Evolutionary conservation across 331 rosid species (phyloP).

Genomic region (Acacia pycnantha): DNA sequence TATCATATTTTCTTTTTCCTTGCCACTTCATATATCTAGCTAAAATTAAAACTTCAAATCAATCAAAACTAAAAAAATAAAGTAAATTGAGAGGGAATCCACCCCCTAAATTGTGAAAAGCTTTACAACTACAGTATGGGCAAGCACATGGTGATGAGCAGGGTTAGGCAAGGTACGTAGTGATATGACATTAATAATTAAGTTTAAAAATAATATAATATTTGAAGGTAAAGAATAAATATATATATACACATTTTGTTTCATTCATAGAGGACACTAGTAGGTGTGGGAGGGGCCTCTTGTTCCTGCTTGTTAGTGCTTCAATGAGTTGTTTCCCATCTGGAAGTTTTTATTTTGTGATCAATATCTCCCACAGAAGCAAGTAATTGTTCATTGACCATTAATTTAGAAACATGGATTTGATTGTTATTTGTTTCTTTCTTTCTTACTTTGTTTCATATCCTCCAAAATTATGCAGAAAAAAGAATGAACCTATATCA

Average conservation of each 20-base stretch:
- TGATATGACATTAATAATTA: constrained; percentile 32
- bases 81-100: constrained; percentile 12
- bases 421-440: constrained; percentile 65
- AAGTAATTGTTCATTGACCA: constrained; percentile 38
- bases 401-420: constrained; percentile 64
- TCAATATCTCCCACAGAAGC: constrained; percentile 28
- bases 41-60: constrained; percentile 26
- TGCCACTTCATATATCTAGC: neutral
- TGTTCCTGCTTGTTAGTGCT: constrained; percentile 35
- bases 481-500: neutral
- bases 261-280: constrained; percentile 35
- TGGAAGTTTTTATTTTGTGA: constrained; percentile 28
- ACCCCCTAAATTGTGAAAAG: neutral
- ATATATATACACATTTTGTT: constrained; percentile 24
- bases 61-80: neutral
- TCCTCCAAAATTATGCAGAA: constrained; percentile 21
- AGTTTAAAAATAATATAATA: constrained; percentile 18
- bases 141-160: constrained; percentile 40
- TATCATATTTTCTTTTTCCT: constrained; percentile 5
- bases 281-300: constrained; percentile 46
- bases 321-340: constrained; percentile 61
- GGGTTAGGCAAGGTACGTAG: constrained; percentile 25
- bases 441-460: constrained; percentile 32
- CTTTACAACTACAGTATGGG: constrained; percentile 33
- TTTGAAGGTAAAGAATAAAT: constrained; percentile 26